Conservation (phyloP, 176 grass and related monocot genomes). For the Zea mays region DNA sequence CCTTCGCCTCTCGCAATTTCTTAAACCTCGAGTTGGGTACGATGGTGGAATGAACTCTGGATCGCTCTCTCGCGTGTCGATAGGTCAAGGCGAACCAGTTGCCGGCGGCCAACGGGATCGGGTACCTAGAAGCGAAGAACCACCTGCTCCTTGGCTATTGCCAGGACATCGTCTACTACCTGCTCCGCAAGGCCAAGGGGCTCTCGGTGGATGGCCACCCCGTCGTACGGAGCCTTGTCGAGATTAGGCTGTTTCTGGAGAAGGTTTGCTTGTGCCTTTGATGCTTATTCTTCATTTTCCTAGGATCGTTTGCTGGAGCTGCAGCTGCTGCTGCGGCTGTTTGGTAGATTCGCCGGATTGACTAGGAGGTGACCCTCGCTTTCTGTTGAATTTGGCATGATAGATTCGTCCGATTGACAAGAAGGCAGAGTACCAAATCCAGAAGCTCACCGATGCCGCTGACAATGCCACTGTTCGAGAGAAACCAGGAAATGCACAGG, state of each 20-base stretch:
- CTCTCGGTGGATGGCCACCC: conserved; percentile 70
- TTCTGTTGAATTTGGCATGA: conserved; percentile 13
- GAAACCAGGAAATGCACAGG: conserved; percentile 33
- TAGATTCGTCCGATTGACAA: conserved; percentile 93
- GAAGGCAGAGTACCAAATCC: conserved; percentile 87
- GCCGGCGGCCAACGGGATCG: conserved; percentile 65
- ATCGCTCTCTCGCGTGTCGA: neutral
- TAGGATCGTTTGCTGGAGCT: too few species aligned
- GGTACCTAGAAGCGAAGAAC: conserved; percentile 85
- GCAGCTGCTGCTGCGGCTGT: too few species aligned
- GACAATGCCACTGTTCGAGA: conserved; percentile 42
- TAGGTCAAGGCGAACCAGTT: conserved; percentile 70
- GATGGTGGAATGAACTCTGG: neutral
- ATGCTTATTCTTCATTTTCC: neutral
- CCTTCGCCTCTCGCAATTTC: neutral
- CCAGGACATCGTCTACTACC: conserved; percentile 81
- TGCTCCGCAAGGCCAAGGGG: conserved; percentile 82
- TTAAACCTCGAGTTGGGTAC: neutral
- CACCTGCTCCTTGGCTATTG: conserved; percentile 77
- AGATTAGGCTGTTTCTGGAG: conserved; percentile 87
- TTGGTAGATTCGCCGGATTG: too few species aligned
- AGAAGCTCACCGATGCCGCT: conserved; percentile 72
- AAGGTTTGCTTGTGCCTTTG: conserved; percentile 49
- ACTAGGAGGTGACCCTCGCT: neutral
- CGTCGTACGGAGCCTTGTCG: conserved; percentile 61